These are phyloP conservation scores for Gossypium aridum DNA, from an alignment of 441 rosid species.

Conservation along the genomic window DNA sequence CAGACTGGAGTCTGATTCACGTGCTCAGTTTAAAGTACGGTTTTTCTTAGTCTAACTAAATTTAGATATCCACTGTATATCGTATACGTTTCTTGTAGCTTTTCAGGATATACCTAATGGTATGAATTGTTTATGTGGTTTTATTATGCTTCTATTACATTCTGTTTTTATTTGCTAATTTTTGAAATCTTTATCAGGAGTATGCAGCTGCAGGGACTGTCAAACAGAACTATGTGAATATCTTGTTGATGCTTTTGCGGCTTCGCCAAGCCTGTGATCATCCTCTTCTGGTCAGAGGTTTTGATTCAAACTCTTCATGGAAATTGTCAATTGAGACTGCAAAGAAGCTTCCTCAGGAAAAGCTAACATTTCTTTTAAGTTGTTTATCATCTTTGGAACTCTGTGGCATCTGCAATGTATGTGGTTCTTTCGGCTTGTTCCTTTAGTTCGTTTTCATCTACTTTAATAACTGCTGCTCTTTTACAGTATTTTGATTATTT, in stretches of 20 bases:
- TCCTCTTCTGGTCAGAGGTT: conserved; percentile 80
- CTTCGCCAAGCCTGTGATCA: conserved; percentile 97
- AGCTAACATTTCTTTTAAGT: conserved; percentile 33
- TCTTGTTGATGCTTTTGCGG: conserved; percentile 89
- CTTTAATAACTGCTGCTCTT: background rate
- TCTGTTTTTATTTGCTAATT: conserved; percentile 3
- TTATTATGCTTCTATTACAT: background rate
- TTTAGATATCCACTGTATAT: background rate
- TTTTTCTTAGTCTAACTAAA: background rate
- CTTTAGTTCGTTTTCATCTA: background rate
- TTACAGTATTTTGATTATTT: background rate
- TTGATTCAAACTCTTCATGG: conserved; percentile 43
- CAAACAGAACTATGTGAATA: conserved; percentile 82
- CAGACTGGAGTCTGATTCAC: conserved; percentile 68
- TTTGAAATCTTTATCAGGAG: conserved; percentile 40
- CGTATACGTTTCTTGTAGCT: background rate
- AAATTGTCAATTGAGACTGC: conserved; percentile 53
- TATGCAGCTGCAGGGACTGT: conserved; percentile 96
- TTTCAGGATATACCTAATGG: background rate
- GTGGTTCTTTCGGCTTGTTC: conserved; percentile 18
- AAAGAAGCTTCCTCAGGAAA: conserved; percentile 51
- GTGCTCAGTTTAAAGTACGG: conserved; percentile 72
- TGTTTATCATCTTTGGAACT: conserved; percentile 68
- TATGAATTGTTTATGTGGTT: background rate
- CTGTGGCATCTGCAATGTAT: conserved; percentile 83